Conservation (phyloP, 2,329 filamentous ascomycete genomes). For the Cladosporium phlei region DNA sequence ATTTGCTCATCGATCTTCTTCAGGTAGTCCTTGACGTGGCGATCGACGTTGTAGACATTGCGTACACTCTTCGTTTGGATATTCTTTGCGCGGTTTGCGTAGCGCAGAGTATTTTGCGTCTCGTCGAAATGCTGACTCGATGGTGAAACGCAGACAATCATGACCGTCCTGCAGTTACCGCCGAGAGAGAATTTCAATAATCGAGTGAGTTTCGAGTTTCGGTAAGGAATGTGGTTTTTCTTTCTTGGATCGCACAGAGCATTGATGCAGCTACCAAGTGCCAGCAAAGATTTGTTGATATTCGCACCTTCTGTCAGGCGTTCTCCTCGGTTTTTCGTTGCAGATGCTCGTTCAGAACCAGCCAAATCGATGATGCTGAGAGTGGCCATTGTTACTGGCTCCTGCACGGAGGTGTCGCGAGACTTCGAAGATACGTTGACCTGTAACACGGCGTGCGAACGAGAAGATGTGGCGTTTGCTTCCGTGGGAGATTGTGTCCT, state of each 20-base stretch:
- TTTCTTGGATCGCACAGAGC: slow-evolving; percentile 90
- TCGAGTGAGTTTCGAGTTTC: slow-evolving; percentile 94
- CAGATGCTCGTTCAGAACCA: slow-evolving; percentile 90
- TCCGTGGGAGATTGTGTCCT: slow-evolving; percentile 95
- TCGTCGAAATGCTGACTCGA: slow-evolving; percentile 97
- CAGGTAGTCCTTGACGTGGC: slow-evolving; percentile 97
- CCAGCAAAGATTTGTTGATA: slow-evolving; percentile 97
- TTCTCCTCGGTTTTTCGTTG: slow-evolving; percentile 93
- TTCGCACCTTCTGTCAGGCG: slow-evolving; percentile 90
- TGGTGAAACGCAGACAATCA: slow-evolving; percentile 98
- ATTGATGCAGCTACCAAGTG: slow-evolving; percentile 95
- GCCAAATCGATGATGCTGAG: slow-evolving; percentile 97
- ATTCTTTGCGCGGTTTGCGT: slow-evolving; percentile 97
- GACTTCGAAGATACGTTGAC: slow-evolving; percentile 96
- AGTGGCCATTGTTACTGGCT: slow-evolving; percentile 96
- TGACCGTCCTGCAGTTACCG: slow-evolving; percentile 97
- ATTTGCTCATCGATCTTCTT: slow-evolving; percentile 99
- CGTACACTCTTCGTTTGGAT: slow-evolving; percentile 99
- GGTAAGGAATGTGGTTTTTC: slow-evolving; percentile 90
- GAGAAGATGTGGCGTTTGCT: slow-evolving; percentile 94
- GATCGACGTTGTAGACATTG: slow-evolving; percentile 98
- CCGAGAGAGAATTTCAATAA: slow-evolving; percentile 95
- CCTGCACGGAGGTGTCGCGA: slow-evolving; percentile 83
- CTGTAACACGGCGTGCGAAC: slow-evolving; percentile 93
- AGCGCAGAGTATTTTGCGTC: slow-evolving; percentile 94